phyloP scores from a whole-genome alignment of 305 asterid species.

The Fraxinus greggii region DNA sequence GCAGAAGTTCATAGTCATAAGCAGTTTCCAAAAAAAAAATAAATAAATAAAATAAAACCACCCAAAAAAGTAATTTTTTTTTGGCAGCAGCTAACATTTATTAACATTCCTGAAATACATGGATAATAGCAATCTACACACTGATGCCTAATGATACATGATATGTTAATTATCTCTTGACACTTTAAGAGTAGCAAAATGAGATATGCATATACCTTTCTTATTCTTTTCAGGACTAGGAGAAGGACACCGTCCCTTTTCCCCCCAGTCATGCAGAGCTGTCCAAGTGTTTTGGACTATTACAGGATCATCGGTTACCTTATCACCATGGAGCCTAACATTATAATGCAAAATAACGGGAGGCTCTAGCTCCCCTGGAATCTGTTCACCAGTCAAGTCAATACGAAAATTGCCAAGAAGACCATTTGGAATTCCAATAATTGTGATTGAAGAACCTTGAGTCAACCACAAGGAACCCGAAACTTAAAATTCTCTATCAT shows the following conservation, averaged over 20 bases:
- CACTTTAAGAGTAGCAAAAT: no score
- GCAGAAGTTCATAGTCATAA: no score
- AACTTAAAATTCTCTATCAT: slow-evolving; percentile 61
- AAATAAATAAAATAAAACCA: background rate
- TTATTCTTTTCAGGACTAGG: slow-evolving; percentile 56
- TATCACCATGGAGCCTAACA: slow-evolving; percentile 93
- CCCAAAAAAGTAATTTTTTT: background rate
- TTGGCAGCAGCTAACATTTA: background rate
- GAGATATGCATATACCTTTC: slow-evolving; percentile 49
- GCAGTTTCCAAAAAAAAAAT: no score
- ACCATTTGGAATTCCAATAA: slow-evolving; percentile 92
- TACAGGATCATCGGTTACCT: slow-evolving; percentile 88
- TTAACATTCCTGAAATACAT: no score
- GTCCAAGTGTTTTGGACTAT: slow-evolving; percentile 98
- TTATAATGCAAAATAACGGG: slow-evolving; percentile 87
- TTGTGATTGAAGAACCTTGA: slow-evolving; percentile 90
- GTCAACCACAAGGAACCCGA: slow-evolving; percentile 93
- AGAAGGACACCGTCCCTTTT: slow-evolving; percentile 88
- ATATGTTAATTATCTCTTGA: no score
- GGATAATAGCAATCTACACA: background rate
- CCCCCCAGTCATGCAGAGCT: slow-evolving; percentile 90
- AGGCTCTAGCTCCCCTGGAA: slow-evolving; percentile 96
- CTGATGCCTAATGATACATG: background rate
- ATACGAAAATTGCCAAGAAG: slow-evolving; percentile 86
- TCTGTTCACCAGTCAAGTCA: slow-evolving; percentile 85